Conservation (phyloP, 495 filamentous ascomycete species). For the Trichoderma asperelloides region DNA sequence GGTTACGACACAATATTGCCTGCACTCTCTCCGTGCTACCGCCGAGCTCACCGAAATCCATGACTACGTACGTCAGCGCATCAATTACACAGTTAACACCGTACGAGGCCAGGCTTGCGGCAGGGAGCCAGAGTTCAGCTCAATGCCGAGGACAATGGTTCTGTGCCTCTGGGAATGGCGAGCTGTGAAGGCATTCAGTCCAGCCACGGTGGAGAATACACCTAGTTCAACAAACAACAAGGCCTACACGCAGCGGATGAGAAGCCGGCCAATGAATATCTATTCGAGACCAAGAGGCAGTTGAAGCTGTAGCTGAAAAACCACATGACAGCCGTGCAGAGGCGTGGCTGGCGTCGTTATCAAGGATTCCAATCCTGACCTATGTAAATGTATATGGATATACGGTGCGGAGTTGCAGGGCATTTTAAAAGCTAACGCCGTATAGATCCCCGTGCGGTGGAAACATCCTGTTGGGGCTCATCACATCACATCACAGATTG, state of each 20-base stretch:
- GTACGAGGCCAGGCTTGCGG: neutral
- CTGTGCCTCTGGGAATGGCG: too few species aligned
- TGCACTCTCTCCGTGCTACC: too few species aligned
- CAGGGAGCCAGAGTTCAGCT: neutral
- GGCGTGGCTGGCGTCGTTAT: neutral
- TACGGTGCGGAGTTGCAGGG: neutral
- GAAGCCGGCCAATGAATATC: neutral
- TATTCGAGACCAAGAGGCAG: neutral
- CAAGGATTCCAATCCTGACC: neutral
- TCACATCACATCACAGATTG: neutral
- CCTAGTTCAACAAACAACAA: neutral
- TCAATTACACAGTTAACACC: neutral
- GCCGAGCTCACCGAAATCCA: neutral
- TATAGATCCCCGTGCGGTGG: neutral
- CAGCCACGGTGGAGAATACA: neutral
- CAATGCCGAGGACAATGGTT: neutral
- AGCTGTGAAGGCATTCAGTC: neutral
- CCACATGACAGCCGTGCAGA: neutral
- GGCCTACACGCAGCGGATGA: neutral
- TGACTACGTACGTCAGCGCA: neutral
- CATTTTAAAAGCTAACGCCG: too few species aligned
- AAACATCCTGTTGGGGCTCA: too few species aligned
- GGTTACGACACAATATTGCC: too few species aligned
- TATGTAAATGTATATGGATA: neutral
- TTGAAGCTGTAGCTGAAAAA: neutral